These are phyloP conservation scores for Hyphopichia khmerensis DNA, from an alignment of 1,139 yeast genomes.

Conservation along the genomic window DNA sequence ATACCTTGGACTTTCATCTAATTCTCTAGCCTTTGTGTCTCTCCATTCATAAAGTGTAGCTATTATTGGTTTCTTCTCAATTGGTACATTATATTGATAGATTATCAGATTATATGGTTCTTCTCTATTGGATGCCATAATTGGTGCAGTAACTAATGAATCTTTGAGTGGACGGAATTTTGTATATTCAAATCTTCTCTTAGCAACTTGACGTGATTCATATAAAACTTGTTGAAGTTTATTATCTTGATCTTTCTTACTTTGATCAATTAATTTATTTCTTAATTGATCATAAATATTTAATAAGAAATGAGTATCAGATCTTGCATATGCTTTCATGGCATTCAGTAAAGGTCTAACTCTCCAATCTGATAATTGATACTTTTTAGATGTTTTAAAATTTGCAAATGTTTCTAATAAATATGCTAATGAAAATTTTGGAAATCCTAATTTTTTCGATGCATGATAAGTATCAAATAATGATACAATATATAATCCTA, in stretches of 20 bases:
- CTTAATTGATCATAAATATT: constrained; percentile 77
- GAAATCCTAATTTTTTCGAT: constrained; percentile 71
- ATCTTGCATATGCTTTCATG: constrained; percentile 85
- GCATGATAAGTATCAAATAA: constrained; percentile 94
- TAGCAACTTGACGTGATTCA: constrained; percentile 80
- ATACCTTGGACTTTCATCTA: constrained; percentile 83
- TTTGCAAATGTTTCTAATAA: constrained; percentile 76
- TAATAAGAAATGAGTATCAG: constrained; percentile 90
- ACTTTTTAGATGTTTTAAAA: constrained; percentile 88
- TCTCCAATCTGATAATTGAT: constrained; percentile 98
- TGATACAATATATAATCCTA: constrained; percentile 87
- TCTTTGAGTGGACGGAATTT: constrained; percentile 50
- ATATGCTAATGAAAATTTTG: constrained; percentile 82
- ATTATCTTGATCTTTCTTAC: constrained; percentile 12
- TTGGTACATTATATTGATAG: constrained; percentile 64
- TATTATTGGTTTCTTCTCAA: constrained; percentile 54
- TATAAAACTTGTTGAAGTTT: constrained; percentile 53
- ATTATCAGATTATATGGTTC: constrained; percentile 64
- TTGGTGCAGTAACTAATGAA: constrained; percentile 46
- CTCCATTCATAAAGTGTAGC: constrained; percentile 78
- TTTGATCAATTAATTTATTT: constrained; percentile 53
- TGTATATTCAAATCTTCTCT: constrained; percentile 76
- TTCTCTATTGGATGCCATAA: constrained; percentile 42
- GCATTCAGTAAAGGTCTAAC: constrained; percentile 76
- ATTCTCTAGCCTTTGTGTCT: constrained; percentile 66